Evolutionary conservation across 805 yeast species (phyloP).

Genomic region (Blastobotrys parvus): DNA sequence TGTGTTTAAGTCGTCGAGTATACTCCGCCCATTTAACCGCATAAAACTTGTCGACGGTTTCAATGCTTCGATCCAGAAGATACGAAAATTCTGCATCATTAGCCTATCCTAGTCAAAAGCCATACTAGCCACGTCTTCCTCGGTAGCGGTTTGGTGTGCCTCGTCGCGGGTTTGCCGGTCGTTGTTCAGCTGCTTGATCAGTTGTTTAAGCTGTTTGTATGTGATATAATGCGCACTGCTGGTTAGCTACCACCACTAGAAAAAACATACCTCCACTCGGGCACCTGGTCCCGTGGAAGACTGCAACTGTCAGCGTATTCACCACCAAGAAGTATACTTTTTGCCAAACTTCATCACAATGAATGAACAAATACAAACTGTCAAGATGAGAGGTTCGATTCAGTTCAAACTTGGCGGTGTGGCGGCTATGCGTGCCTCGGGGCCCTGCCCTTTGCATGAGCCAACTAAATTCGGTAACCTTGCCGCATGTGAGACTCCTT

Average conservation of each 20-base stretch:
- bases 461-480: no score
- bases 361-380: no score
- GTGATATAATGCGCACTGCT: constrained; percentile 59
- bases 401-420: no score
- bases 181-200: constrained; percentile 55
- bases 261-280: constrained; percentile 80
- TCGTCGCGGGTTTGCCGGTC: constrained; percentile 9
- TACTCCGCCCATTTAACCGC: constrained; percentile 67
- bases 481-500: no score
- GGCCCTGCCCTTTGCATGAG: no score
- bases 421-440: no score
- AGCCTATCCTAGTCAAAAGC: neutral
- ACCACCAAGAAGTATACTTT: constrained; percentile 30
- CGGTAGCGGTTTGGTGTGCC: neutral
- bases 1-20: constrained; percentile 49
- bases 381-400: no score
- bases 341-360: constrained; percentile 58
- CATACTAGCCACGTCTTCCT: constrained; percentile 15
- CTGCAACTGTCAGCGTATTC: constrained; percentile 16
- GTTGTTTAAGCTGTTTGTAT: constrained; percentile 75
- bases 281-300: constrained; percentile 75
- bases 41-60: constrained; percentile 72
- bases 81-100: constrained; percentile 52
- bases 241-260: neutral
- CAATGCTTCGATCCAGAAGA: constrained; percentile 72